Evolutionary conservation across 228 moss, liverwort and hornwort genomes (phyloP).

Genomic region (Sphagnum magellanicum): DNA sequence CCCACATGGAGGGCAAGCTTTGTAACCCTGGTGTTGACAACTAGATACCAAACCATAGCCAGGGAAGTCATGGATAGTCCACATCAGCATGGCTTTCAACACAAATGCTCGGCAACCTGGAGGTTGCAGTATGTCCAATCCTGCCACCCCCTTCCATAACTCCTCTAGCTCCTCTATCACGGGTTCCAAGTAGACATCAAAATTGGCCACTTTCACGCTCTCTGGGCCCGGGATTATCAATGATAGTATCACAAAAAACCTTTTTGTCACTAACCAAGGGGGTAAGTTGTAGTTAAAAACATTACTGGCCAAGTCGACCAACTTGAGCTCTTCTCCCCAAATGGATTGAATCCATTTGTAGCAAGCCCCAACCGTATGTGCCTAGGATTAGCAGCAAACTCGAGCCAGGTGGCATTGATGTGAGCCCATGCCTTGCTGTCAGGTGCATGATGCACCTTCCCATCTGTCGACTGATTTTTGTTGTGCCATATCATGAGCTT

Average conservation of each 20-base stretch:
- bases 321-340: not conserved
- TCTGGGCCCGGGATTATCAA: not conserved
- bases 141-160: slow-evolving; percentile 1
- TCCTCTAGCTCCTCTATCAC: slow-evolving; percentile 2
- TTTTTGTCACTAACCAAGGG: slow-evolving; percentile 1
- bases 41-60: too few relatives aligned
- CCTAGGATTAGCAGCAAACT: not conserved
- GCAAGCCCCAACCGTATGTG: slow-evolving; percentile 1
- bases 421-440: not conserved
- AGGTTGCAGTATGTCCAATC: too few relatives aligned
- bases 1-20: too few relatives aligned
- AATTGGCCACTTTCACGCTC: not conserved
- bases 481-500: not conserved
- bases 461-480: not conserved
- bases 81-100: too few relatives aligned
- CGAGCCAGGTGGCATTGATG: not conserved
- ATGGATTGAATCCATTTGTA: slow-evolving; percentile 1
- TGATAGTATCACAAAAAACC: slow-evolving; percentile 2
- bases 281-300: slow-evolving; percentile 4
- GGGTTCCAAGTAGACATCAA: slow-evolving; percentile 3
- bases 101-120: too few relatives aligned
- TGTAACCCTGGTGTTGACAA: too few relatives aligned
- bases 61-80: too few relatives aligned
- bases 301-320: not conserved
- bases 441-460: not conserved